Base-by-base conservation (phyloP, 805 yeast genomes). In the Starmerella apicola region DNA sequence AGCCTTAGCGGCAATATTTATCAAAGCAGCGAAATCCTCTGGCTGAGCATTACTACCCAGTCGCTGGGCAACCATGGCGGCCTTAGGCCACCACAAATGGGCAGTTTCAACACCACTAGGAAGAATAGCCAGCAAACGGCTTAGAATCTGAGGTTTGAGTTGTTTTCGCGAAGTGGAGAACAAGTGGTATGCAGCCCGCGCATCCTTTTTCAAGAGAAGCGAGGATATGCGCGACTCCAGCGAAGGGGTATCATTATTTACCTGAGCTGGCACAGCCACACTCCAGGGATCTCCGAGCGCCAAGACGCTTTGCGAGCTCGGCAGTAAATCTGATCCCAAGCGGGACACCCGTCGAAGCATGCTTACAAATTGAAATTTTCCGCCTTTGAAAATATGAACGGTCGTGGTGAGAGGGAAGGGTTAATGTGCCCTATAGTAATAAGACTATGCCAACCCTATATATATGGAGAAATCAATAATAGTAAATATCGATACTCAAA, bases 1-100 rank as follows among this genome's bases (percentile, higher is more conserved):
- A n/a, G 55, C 48, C 20, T 51, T 48, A 33, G 50, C 48, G n/a
- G 59, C 58, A 5, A 48, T 39, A 19, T 50, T 51, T 20, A 58
- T 49, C 32, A 58, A 41, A 8, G 31, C 32, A 2, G 52, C 45
- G 35, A 54, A 58, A 39, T 52, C 58, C 22, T 20, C 20, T 13
- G 7, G 49, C 41, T 37, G 26, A 7, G 23, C 39, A 21, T 13
- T 10, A 6, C 30, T 13, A 7, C 30, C 22, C 10, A 30, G 33
- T 8, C 9, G 22, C 22, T 7, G 13, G 9, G 33, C 27, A 15
- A 56, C 36, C 29, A 36, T 38, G 34, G 25, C 38, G 16, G 54
- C 55, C 20, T 47, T 43, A 12, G 54, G 53, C 54, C 51, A 48
- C 36, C 42, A 45, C 16, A 32, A 20, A 22, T 32, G 32, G 6